A percentile compares a stretch with the other conserved stretches of the same genome.
phyloP scores from a whole-genome alignment of 176 grass and related monocot genomes.

The Cenchrus fungigraminus region DNA sequence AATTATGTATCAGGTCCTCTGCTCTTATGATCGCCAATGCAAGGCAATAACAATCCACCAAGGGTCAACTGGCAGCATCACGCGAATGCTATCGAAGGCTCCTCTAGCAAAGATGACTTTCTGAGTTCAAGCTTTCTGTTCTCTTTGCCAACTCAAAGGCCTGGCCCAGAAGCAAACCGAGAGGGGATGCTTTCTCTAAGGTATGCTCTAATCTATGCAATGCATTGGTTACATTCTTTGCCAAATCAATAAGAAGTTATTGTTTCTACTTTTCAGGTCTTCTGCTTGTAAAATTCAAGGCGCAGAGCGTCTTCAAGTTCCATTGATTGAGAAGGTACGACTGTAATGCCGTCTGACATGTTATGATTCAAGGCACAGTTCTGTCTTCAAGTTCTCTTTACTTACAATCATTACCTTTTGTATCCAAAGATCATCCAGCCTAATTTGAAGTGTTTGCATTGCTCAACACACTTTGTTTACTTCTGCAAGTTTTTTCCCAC shows the following conservation, averaged over 20 bases:
- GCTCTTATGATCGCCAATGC: no score
- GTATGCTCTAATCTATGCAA: slow-evolving; percentile 24
- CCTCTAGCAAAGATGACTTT: slow-evolving; percentile 56
- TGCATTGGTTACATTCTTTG: not conserved
- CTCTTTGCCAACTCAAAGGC: slow-evolving; percentile 80
- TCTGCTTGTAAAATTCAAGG: slow-evolving; percentile 61
- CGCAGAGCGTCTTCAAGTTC: slow-evolving; percentile 54
- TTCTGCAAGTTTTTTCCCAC: slow-evolving; percentile 22
- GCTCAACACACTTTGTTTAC: slow-evolving; percentile 21
- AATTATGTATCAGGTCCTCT: no score
- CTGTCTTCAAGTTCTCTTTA: not conserved
- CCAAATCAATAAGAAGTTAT: not conserved
- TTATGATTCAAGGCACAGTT: not conserved
- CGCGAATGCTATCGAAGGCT: slow-evolving; percentile 51
- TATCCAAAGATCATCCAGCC: not conserved
- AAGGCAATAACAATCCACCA: not conserved
- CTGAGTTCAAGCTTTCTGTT: slow-evolving; percentile 79
- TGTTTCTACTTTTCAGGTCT: slow-evolving; percentile 50
- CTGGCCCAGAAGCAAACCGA: slow-evolving; percentile 36
- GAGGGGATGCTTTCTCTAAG: slow-evolving; percentile 62
- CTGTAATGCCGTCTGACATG: not conserved
- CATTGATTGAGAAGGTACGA: slow-evolving; percentile 71
- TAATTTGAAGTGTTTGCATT: slow-evolving; percentile 23
- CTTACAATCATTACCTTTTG: not conserved
- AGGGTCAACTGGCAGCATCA: slow-evolving; percentile 73